phyloP scores from a whole-genome alignment of 2,329 filamentous ascomycete species.

The Paraphoma chrysanthemicola region DNA sequence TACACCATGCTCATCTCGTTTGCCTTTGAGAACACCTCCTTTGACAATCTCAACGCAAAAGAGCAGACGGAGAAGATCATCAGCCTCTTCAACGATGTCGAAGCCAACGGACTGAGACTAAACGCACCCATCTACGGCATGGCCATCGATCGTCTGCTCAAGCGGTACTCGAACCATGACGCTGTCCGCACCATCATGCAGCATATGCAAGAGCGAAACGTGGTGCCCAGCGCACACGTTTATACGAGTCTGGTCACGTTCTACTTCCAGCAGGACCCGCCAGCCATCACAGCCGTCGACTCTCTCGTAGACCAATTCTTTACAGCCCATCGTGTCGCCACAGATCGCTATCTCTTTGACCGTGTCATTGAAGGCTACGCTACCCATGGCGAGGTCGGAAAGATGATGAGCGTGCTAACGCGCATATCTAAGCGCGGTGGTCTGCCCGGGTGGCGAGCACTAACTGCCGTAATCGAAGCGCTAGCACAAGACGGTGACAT shows the following conservation, averaged over 20 bases:
- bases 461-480: slow-evolving; percentile 47
- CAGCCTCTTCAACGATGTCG: slow-evolving; percentile 63
- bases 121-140: slow-evolving; percentile 72
- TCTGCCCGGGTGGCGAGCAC: slow-evolving; percentile 51
- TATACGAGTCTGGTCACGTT: slow-evolving; percentile 76
- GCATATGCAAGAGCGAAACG: slow-evolving; percentile 64
- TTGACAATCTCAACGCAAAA: slow-evolving; percentile 51
- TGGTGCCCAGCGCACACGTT: slow-evolving; percentile 68
- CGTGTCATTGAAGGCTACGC: slow-evolving; percentile 73
- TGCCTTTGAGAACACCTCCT: slow-evolving; percentile 58
- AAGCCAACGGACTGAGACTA: slow-evolving; percentile 62
- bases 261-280: slow-evolving; percentile 66
- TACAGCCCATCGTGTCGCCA: slow-evolving; percentile 32
- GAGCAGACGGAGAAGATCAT: slow-evolving; percentile 62
- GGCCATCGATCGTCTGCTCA: slow-evolving; percentile 71
- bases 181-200: slow-evolving; percentile 68
- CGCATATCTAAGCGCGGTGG: slow-evolving; percentile 50
- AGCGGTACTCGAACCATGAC: slow-evolving; percentile 50
- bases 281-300: slow-evolving; percentile 67
- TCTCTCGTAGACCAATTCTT: slow-evolving; percentile 61
- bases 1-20: slow-evolving; percentile 75
- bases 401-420: slow-evolving; percentile 52
- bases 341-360: slow-evolving; percentile 71
- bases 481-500: slow-evolving; percentile 47
- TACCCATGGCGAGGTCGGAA: slow-evolving; percentile 56